Base-by-base conservation (phyloP, 2,329 filamentous ascomycete genomes). In the Alternaria burnsii region DNA sequence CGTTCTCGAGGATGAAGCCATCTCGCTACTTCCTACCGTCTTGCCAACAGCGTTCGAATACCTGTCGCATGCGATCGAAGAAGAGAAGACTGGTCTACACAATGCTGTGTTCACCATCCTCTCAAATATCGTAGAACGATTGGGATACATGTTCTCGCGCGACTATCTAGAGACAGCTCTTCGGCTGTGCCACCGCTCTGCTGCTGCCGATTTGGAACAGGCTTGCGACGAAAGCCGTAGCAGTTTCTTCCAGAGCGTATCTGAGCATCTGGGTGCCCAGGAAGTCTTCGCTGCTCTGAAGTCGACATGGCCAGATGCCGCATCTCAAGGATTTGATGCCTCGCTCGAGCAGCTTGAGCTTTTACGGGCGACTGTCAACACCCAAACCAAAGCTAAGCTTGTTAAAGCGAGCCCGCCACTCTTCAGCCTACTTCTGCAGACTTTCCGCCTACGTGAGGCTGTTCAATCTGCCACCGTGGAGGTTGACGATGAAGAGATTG, bases 91-190 rank as follows among this genome's bases (percentile, higher is more conserved):
- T 18, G 87, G 88, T 67, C 82, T 97, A 30, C 92, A 96, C 76
- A 92, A 94, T 70, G 93, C 94, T 3, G 87, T 89, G 9, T 97
- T 91, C 78, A 86, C 91, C 0, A 88, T 98, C 59, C 83, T 97
- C 62, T 90, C 89, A 48, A 87, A 93, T 8, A 83, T 97, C 44
- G 87, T 94, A 12, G 89, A 95, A 68, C 88, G 95, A 69, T 82
- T 98, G 26, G 93, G 94, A 1, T 97, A 92, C 80, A 97, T 98
- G 88, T 84, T 98, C 62, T 92, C 93, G 11, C 87, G 87, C 1
- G 84, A 86, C 5, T 89, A 94, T 68, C 79, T 98, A 11, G 88
- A 91, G 63, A 87, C 86, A 50, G 85, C 97, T 47, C 80, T 98
- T 26, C 81, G 84, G 14, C 84, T 92, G 11, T 94, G 92, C 5